phyloP scores from a whole-genome alignment of 192 early-diverging fungal genomes.

The Gryganskiella cystojenkinii region DNA sequence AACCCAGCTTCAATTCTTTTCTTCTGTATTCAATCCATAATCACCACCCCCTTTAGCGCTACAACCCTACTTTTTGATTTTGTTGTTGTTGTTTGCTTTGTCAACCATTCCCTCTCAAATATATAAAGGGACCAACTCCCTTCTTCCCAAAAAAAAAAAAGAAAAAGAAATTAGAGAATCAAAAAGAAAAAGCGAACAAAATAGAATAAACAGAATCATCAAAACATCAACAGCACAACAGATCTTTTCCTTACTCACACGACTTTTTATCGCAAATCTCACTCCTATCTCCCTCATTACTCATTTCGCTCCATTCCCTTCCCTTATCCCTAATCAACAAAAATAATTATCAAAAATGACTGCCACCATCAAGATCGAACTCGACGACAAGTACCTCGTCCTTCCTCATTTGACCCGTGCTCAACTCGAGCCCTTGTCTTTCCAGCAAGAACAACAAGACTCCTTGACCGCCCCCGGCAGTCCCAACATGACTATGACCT shows the following conservation, averaged over 20 bases:
- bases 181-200: conserved; percentile 6
- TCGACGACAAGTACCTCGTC: conserved; percentile 34
- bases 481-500: conserved; percentile 36
- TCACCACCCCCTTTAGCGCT: no score
- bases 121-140: conserved; percentile 2
- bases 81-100: no score
- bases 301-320: not conserved
- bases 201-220: not conserved
- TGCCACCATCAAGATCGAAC: conserved; percentile 34
- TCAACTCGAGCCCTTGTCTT: not conserved
- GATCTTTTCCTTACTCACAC: not conserved
- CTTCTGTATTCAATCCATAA: no score
- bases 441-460: not conserved
- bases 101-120: not conserved
- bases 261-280: not conserved
- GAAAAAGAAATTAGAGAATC: conserved; percentile 5
- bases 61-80: no score
- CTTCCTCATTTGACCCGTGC: conserved; percentile 16
- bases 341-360: conserved; percentile 9
- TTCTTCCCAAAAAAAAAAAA: not conserved
- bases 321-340: not conserved
- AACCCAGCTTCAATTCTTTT: no score
- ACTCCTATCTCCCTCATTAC: not conserved
- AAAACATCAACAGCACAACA: not conserved
- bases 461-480: conserved; percentile 6